Conservation (phyloP, 768 basidiomycete species). For the Phanerodontia chrysosporium region DNA sequence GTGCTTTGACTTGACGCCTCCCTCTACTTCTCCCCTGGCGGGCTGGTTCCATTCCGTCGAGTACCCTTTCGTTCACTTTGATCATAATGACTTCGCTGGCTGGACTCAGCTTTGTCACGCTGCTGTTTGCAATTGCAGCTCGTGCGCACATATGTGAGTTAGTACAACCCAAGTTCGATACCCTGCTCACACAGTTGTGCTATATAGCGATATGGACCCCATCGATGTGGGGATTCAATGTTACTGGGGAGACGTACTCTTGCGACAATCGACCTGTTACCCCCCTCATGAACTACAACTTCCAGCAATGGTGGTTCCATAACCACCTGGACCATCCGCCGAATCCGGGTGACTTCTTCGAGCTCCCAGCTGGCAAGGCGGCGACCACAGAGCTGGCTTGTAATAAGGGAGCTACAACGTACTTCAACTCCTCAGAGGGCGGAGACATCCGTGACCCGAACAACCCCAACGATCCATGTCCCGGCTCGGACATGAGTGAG, state of each 20-base stretch:
- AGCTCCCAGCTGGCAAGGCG: conserved; percentile 29
- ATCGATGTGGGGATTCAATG: conserved; percentile 38
- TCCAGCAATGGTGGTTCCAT: conserved; percentile 44
- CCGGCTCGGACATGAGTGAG: conserved; percentile 35
- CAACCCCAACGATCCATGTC: conserved; percentile 49
- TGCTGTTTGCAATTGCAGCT: background rate
- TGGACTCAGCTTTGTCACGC: background rate
- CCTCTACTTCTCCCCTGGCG: background rate
- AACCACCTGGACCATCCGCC: conserved; percentile 50
- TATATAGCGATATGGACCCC: conserved; percentile 28
- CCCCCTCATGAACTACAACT: conserved; percentile 29
- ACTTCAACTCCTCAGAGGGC: conserved; percentile 30
- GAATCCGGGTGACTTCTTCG: conserved; percentile 31
- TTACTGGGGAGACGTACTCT: conserved; percentile 25
- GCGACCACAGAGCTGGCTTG: conserved; percentile 28
- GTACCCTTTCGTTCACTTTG: background rate
- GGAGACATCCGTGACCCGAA: conserved; percentile 40
- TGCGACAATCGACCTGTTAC: conserved; percentile 34
- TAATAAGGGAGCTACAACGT: conserved; percentile 29
- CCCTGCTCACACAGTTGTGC: background rate
- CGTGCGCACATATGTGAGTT: conserved; percentile 1
- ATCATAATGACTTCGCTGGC: background rate
- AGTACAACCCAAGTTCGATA: too few relatives aligned
- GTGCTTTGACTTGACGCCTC: too few relatives aligned
- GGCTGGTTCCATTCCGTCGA: background rate